Conservation (phyloP, 768 basidiomycete species). For the Kwoniella europaea region DNA sequence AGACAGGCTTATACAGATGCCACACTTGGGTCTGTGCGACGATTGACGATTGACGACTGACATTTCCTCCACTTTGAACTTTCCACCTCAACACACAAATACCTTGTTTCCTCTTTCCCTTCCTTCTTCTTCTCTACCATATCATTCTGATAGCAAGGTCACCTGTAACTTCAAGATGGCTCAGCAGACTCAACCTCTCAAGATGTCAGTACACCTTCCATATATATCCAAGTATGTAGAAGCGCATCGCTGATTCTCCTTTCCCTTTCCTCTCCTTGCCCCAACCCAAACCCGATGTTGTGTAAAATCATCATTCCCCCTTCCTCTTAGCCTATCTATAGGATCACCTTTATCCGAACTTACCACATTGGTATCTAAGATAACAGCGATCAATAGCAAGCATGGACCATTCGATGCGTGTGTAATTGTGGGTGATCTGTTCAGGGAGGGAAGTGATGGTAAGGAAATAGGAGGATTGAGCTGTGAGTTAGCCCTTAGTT, state of each 20-base stretch:
- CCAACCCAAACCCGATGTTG: not conserved
- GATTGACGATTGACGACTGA: not conserved
- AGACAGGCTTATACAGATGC: not conserved
- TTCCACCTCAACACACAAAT: not conserved
- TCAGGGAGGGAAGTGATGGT: constrained; percentile 70
- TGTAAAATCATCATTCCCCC: constrained; percentile 15
- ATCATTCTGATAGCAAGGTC: not conserved
- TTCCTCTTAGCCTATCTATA: constrained; percentile 68
- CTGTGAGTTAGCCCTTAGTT: constrained; percentile 33
- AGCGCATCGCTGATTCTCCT: not conserved
- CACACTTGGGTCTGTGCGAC: not conserved
- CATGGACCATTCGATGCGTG: constrained; percentile 84
- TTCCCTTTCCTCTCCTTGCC: not conserved
- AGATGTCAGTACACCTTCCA: constrained; percentile 31
- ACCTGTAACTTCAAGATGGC: constrained; percentile 21
- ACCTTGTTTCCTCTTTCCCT: not conserved
- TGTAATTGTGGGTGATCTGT: constrained; percentile 63
- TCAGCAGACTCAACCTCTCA: constrained; percentile 35
- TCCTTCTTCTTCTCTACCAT: not conserved
- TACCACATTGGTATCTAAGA: constrained; percentile 74
- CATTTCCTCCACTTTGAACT: constrained; percentile 9
- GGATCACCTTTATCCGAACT: constrained; percentile 80
- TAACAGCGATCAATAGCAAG: constrained; percentile 82
- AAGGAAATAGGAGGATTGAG: constrained; percentile 49
- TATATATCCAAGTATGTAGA: not conserved